These are phyloP conservation scores for Wickerhamomyces sp. DNA, from an alignment of 1,139 yeast genomes.

Conservation along the genomic window DNA sequence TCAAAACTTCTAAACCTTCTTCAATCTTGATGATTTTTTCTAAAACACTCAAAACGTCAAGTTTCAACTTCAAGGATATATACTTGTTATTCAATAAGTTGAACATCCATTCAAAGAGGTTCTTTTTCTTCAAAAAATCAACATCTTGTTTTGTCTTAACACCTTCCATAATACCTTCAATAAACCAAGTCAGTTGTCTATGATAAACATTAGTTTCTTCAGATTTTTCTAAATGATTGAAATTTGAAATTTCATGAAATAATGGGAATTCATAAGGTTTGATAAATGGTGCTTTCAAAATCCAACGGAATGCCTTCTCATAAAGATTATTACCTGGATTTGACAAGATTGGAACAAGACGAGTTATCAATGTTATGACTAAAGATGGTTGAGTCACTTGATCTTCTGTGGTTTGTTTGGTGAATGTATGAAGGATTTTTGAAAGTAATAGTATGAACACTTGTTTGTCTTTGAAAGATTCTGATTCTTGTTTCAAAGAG, in stretches of 20 bases:
- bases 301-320: constrained; percentile 60
- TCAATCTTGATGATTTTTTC: constrained; percentile 37
- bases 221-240: constrained; percentile 26
- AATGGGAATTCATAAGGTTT: constrained; percentile 62
- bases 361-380: constrained; percentile 44
- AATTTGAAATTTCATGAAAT: constrained; percentile 41
- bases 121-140: constrained; percentile 42
- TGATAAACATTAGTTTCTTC: constrained; percentile 48
- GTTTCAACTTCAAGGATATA: constrained; percentile 14
- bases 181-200: constrained; percentile 63
- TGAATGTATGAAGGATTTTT: constrained; percentile 50
- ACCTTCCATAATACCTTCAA: constrained; percentile 44
- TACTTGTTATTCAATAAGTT: constrained; percentile 50
- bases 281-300: constrained; percentile 42
- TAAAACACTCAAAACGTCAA: background rate
- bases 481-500: constrained; percentile 26
- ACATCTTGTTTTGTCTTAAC: constrained; percentile 46
- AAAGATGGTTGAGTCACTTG: constrained; percentile 31
- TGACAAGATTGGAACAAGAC: constrained; percentile 49
- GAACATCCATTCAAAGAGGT: constrained; percentile 64
- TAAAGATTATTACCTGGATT: constrained; percentile 72
- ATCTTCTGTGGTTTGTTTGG: constrained; percentile 22
- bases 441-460: constrained; percentile 55
- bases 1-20: constrained; percentile 55
- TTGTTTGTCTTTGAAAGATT: constrained; percentile 53